Conservation (phyloP, 78 protist genomes). For the Dictyostelium brefeldianum region DNA sequence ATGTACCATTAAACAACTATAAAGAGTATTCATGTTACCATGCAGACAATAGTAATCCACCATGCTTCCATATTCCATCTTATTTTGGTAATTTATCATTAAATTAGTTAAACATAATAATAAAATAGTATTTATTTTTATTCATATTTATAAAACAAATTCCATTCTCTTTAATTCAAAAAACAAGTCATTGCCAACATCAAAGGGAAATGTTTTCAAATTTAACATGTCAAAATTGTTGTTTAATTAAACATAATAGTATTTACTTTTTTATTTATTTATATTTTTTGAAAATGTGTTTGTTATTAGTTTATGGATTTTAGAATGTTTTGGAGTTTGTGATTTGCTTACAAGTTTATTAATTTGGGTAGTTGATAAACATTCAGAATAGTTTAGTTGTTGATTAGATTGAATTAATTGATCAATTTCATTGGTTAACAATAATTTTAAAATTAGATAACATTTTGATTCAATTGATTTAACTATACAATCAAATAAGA, state of each 20-base stretch:
- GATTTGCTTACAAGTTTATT: no score
- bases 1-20: neutral
- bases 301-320: no score
- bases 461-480: neutral
- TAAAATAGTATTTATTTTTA: neutral
- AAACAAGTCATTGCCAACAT: neutral
- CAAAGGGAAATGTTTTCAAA: neutral
- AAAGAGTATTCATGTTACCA: constrained; percentile 39
- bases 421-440: neutral
- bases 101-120: neutral
- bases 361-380: no score
- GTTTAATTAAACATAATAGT: neutral
- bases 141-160: neutral
- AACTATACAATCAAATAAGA: neutral
- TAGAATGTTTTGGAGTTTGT: no score
- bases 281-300: no score
- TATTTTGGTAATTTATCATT: constrained; percentile 29
- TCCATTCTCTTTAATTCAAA: constrained; percentile 8
- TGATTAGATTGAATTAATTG: neutral
- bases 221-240: constrained; percentile 58
- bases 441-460: neutral
- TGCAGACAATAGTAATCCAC: constrained; percentile 34
- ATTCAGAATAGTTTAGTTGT: neutral
- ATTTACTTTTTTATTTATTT: no score
- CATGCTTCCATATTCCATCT: constrained; percentile 74